These are phyloP conservation scores for Wickerhamiella infanticola DNA, from an alignment of 1,139 yeast genomes.

Conservation along the genomic window DNA sequence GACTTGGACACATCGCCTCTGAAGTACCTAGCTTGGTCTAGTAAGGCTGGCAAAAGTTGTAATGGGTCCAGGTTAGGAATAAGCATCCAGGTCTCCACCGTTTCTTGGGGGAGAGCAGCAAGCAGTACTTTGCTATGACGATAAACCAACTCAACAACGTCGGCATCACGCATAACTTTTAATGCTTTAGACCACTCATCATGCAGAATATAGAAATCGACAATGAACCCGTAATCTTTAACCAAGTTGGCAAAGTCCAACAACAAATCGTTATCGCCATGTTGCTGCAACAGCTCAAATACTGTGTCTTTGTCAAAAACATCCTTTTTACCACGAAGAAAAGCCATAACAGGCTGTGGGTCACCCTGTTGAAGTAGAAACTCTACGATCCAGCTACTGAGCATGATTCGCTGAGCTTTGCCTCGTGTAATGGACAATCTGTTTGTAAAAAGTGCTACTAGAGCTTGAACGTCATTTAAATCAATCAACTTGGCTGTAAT, in stretches of 20 bases:
- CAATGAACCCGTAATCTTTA: constrained; percentile 52
- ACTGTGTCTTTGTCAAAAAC: constrained; percentile 43
- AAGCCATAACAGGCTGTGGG: constrained; percentile 24
- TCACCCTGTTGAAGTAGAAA: constrained; percentile 32
- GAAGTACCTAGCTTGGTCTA: constrained; percentile 43
- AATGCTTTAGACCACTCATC: constrained; percentile 67
- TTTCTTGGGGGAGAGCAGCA: constrained; percentile 49
- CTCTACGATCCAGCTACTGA: constrained; percentile 80
- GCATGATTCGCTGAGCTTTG: constrained; percentile 39
- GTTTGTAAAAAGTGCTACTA: constrained; percentile 41
- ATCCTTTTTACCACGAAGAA: constrained; percentile 14
- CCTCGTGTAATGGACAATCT: constrained; percentile 34
- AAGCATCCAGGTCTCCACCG: constrained; percentile 70
- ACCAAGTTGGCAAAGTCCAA: constrained; percentile 53
- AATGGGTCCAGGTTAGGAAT: constrained; percentile 37
- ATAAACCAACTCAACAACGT: constrained; percentile 36
- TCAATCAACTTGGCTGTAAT: constrained; percentile 51
- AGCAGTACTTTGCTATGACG: constrained; percentile 52
- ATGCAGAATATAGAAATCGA: constrained; percentile 47
- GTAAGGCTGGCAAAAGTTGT: constrained; percentile 57
- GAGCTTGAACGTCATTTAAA: constrained; percentile 26
- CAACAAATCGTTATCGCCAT: constrained; percentile 49
- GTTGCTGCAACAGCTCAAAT: constrained; percentile 54
- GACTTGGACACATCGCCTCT: constrained; percentile 30
- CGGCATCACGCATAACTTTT: constrained; percentile 38